Evolutionary conservation across 768 basidiomycete species (phyloP).

Genomic region (Leccinum barrowsii): DNA sequence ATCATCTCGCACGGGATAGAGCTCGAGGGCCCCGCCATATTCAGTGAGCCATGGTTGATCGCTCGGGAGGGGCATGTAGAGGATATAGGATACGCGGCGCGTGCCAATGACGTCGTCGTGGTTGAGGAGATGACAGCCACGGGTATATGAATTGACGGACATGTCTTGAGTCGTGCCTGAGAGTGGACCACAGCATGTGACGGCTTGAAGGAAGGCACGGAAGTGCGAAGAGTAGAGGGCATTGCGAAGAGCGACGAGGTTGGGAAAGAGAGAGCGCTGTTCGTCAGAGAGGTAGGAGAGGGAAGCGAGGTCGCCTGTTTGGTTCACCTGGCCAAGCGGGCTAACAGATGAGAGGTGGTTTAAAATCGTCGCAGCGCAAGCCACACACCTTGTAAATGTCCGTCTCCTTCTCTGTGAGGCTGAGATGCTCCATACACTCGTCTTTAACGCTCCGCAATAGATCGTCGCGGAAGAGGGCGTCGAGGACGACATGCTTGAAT

Average conservation of each 20-base stretch:
- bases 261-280: constrained; percentile 77
- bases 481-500: constrained; percentile 80
- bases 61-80: constrained; percentile 86
- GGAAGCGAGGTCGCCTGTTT: constrained; percentile 95
- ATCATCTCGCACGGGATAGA: constrained; percentile 72
- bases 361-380: neutral
- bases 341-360: neutral
- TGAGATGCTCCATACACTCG: constrained; percentile 75
- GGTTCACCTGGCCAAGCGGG: constrained; percentile 66
- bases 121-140: constrained; percentile 91
- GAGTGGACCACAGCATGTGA: constrained; percentile 91
- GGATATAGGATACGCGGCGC: constrained; percentile 91
- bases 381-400: constrained; percentile 91
- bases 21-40: constrained; percentile 92
- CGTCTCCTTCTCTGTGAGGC: constrained; percentile 91
- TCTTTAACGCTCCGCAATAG: constrained; percentile 79
- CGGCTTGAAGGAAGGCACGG: constrained; percentile 74
- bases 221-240: constrained; percentile 86
- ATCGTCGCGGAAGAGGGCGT: constrained; percentile 79
- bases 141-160: constrained; percentile 88
- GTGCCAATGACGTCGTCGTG: constrained; percentile 98
- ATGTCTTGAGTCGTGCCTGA: constrained; percentile 93
- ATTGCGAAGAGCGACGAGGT: constrained; percentile 78
- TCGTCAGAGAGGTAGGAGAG: constrained; percentile 78
- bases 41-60: constrained; percentile 77